phyloP scores from a whole-genome alignment of 2,329 filamentous ascomycete genomes.

The Nannizziopsis arthrosporioides region DNA sequence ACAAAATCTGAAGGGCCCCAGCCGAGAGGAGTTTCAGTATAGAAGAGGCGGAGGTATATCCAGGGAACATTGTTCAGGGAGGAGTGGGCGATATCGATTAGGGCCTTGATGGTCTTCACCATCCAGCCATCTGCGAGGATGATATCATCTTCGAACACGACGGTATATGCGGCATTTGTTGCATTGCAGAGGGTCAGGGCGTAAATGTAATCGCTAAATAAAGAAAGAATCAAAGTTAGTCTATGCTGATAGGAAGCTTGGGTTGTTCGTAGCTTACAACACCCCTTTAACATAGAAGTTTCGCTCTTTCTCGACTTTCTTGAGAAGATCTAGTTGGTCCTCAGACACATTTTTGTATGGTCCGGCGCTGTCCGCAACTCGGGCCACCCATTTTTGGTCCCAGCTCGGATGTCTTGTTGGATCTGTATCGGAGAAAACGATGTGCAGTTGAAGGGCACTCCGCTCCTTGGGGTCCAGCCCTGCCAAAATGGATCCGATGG shows the following conservation, averaged over 20 bases:
- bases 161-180: slow-evolving; percentile 24
- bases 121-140: slow-evolving; percentile 30
- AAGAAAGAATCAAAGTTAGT: not conserved
- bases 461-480: slow-evolving; percentile 18
- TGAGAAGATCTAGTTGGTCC: slow-evolving; percentile 17
- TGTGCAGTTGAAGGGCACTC: slow-evolving; percentile 16
- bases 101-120: slow-evolving; percentile 20
- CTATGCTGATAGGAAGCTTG: not conserved
- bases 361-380: slow-evolving; percentile 15
- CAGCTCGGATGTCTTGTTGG: slow-evolving; percentile 19
- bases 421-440: slow-evolving; percentile 21
- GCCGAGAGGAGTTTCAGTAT: slow-evolving; percentile 23
- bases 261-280: slow-evolving; percentile 18
- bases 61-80: slow-evolving; percentile 12
- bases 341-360: slow-evolving; percentile 18
- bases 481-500: slow-evolving; percentile 19
- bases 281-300: slow-evolving; percentile 26
- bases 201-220: slow-evolving; percentile 22
- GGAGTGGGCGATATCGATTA: slow-evolving; percentile 13
- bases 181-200: slow-evolving; percentile 21
- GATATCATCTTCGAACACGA: slow-evolving; percentile 30
- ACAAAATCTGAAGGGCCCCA: slow-evolving; percentile 20
- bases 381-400: slow-evolving; percentile 19
- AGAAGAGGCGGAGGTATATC: slow-evolving; percentile 27
- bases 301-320: slow-evolving; percentile 17